Conservation (phyloP, 192 early-diverging fungal species). For the Phlyctochytrium arcticum region DNA sequence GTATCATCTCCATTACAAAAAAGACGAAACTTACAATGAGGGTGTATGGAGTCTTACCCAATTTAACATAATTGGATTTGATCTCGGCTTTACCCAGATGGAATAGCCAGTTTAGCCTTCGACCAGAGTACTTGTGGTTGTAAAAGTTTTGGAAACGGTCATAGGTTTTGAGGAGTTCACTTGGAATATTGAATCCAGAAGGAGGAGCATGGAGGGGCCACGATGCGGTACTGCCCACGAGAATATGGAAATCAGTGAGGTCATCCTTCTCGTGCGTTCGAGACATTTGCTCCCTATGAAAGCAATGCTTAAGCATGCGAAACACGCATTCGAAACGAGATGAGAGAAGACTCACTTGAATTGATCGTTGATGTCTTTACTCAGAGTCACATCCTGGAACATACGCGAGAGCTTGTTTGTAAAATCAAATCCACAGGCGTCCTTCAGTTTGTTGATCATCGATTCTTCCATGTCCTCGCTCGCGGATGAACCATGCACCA, state of each 20-base stretch:
- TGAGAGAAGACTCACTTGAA: conserved; percentile 63
- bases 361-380: conserved; percentile 81
- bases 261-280: conserved; percentile 43
- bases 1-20: conserved; percentile 45
- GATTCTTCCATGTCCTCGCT: conserved; percentile 88
- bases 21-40: conserved; percentile 74
- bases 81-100: conserved; percentile 88
- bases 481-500: conserved; percentile 83
- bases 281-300: conserved; percentile 39
- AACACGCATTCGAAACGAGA: neutral
- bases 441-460: conserved; percentile 88
- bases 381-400: conserved; percentile 91
- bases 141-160: conserved; percentile 86
- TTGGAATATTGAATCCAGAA: conserved; percentile 80
- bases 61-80: conserved; percentile 82
- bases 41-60: conserved; percentile 68
- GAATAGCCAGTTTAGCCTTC: conserved; percentile 94
- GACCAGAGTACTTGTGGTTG: conserved; percentile 79
- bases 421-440: conserved; percentile 93
- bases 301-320: neutral
- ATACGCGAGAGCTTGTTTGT: conserved; percentile 91
- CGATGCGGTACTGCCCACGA: conserved; percentile 79
- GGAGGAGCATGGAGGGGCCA: conserved; percentile 86
- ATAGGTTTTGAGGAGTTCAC: conserved; percentile 80
- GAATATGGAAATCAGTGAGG: conserved; percentile 72